These are phyloP conservation scores for Eurotiales sp. DNA, from an alignment of 2,329 filamentous ascomycete species.

Conservation along the genomic window DNA sequence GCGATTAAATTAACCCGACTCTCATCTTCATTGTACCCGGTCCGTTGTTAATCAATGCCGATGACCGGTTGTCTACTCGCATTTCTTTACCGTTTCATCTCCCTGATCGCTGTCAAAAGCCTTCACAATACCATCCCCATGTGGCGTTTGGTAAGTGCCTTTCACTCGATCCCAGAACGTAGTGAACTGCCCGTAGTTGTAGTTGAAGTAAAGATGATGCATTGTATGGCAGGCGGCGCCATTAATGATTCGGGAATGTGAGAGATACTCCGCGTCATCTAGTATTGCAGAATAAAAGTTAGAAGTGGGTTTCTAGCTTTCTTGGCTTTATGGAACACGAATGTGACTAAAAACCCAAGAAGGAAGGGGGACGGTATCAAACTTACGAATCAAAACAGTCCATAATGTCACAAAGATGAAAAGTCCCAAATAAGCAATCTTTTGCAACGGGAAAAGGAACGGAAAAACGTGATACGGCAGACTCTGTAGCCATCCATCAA, in stretches of 20 bases:
- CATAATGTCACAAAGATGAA: constrained; percentile 85
- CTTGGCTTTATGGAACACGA: no score
- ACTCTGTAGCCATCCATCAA: constrained; percentile 78
- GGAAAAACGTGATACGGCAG: constrained; percentile 81
- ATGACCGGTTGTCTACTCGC: neutral
- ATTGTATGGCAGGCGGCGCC: constrained; percentile 92
- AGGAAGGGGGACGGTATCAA: no score
- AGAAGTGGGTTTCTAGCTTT: no score
- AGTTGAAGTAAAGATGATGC: constrained; percentile 75
- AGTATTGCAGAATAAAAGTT: neutral
- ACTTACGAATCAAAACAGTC: constrained; percentile 69
- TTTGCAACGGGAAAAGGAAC: constrained; percentile 78
- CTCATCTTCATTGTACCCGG: no score
- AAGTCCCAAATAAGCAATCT: constrained; percentile 70
- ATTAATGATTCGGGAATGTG: constrained; percentile 75
- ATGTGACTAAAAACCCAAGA: no score
- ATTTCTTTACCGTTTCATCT: neutral
- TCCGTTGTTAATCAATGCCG: neutral
- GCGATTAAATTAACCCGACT: no score
- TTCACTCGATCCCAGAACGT: constrained; percentile 78
- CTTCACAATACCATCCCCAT: constrained; percentile 15
- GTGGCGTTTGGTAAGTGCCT: constrained; percentile 61
- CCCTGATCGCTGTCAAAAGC: neutral
- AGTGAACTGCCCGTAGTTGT: constrained; percentile 85
- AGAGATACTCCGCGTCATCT: constrained; percentile 78